phyloP scores from a whole-genome alignment of 257 asterid genomes.

The Scutellaria barbata region DNA sequence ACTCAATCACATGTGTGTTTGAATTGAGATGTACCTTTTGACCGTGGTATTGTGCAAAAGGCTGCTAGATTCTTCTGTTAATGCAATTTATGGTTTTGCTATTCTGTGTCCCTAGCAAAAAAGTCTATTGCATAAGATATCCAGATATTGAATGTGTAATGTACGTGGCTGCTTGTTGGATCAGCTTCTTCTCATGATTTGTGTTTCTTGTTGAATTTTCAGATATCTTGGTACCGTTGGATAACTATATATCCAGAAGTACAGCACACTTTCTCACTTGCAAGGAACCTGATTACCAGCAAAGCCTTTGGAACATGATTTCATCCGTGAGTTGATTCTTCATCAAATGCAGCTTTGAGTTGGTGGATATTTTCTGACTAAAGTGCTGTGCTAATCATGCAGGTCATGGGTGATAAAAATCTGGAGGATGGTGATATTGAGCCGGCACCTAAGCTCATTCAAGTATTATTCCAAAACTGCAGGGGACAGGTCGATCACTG shows the following conservation, averaged over 20 bases:
- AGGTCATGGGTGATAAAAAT: constrained; percentile 88
- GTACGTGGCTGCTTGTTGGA: neutral
- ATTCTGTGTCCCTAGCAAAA: neutral
- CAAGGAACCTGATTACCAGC: constrained; percentile 98
- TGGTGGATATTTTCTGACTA: constrained; percentile 21
- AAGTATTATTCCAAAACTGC: constrained; percentile 92
- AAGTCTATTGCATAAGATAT: neutral
- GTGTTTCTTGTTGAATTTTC: constrained; percentile 35
- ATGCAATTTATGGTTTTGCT: constrained; percentile 4
- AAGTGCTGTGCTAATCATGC: constrained; percentile 38
- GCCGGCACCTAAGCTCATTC: constrained; percentile 97
- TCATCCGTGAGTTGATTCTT: constrained; percentile 69
- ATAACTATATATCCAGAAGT: constrained; percentile 93
- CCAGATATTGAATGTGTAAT: neutral
- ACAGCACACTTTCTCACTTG: constrained; percentile 85
- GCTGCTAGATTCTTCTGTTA: constrained; percentile 5
- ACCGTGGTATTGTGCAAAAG: constrained; percentile 5
- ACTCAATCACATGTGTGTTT: neutral
- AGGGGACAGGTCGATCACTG: constrained; percentile 95
- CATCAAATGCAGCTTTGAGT: constrained; percentile 23
- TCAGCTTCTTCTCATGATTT: constrained; percentile 29
- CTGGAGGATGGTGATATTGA: constrained; percentile 96
- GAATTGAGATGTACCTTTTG: constrained; percentile 8
- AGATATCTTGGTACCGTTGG: constrained; percentile 96
- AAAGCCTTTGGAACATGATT: constrained; percentile 95